Conservation (phyloP, 176 grass and related monocot genomes). For the Lolium perenne region DNA sequence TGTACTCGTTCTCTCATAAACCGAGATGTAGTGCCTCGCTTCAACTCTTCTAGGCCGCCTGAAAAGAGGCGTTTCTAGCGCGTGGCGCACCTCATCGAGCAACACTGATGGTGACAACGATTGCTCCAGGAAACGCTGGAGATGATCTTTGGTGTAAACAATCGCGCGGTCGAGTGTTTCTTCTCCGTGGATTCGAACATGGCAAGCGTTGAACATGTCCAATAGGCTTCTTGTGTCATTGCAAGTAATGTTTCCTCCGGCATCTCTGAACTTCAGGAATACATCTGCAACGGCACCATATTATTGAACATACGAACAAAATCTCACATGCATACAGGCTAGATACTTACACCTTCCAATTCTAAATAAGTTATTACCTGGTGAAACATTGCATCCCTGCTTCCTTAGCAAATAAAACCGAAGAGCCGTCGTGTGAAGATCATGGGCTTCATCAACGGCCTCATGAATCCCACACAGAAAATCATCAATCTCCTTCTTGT, state of each 20-base stretch:
- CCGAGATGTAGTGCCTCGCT: constrained; percentile 40
- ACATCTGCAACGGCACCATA: constrained; percentile 23
- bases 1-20: constrained; percentile 26
- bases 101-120: constrained; percentile 25
- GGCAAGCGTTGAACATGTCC: constrained; percentile 46
- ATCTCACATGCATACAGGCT: too few species aligned
- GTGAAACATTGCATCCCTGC: background rate
- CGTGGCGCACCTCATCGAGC: background rate
- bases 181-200: constrained; percentile 42
- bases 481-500: constrained; percentile 29
- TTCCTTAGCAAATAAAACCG: constrained; percentile 23
- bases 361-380: background rate
- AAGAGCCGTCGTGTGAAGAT: constrained; percentile 3
- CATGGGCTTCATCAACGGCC: background rate
- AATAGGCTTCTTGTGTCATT: constrained; percentile 36
- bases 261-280: constrained; percentile 51
- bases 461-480: background rate
- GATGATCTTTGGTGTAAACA: background rate
- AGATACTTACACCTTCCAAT: background rate
- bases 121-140: background rate
- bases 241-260: constrained; percentile 31
- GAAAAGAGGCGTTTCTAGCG: constrained; percentile 33
- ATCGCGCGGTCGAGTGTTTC: constrained; percentile 32
- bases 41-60: constrained; percentile 50
- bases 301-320: background rate